Percentiles rank a stretch among this genome's conserved stretches.
These are phyloP conservation scores for Melampsora abietis-canadensis DNA, from an alignment of 1,284 basidiomycete species.

Conservation along the genomic window DNA sequence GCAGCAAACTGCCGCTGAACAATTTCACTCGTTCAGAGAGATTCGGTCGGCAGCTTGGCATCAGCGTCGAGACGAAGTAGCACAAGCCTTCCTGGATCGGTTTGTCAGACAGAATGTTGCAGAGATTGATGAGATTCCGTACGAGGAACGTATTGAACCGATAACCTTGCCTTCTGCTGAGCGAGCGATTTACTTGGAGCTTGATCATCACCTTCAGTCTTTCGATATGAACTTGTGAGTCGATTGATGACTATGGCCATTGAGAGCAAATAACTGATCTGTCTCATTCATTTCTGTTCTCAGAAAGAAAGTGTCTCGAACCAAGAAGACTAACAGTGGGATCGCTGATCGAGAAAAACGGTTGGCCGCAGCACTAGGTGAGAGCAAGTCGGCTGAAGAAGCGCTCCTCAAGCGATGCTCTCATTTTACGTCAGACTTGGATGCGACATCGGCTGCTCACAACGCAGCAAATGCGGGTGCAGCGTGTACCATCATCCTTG, in stretches of 20 bases:
- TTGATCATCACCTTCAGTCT: slow-evolving; percentile 88
- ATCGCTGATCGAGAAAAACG: slow-evolving; percentile 74
- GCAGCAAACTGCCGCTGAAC: slow-evolving; percentile 83
- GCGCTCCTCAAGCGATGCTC: slow-evolving; percentile 87
- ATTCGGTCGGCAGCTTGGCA: slow-evolving; percentile 90
- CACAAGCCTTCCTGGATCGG: slow-evolving; percentile 72
- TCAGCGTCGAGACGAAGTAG: slow-evolving; percentile 73
- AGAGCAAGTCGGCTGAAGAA: slow-evolving; percentile 80
- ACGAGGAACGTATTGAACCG: slow-evolving; percentile 65
- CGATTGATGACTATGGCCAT: slow-evolving; percentile 34
- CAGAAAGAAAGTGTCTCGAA: slow-evolving; percentile 67
- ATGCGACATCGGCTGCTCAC: slow-evolving; percentile 54
- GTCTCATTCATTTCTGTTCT: slow-evolving; percentile 9
- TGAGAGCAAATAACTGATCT: slow-evolving; percentile 56
- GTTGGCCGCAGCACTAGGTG: slow-evolving; percentile 77
- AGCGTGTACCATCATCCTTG: slow-evolving; percentile 41
- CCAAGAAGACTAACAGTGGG: slow-evolving; percentile 43
- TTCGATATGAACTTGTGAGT: slow-evolving; percentile 66
- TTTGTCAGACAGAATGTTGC: slow-evolving; percentile 72
- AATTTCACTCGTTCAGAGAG: slow-evolving; percentile 93
- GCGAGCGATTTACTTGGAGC: slow-evolving; percentile 87
- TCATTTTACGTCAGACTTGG: slow-evolving; percentile 81
- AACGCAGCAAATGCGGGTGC: slow-evolving; percentile 37
- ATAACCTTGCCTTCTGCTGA: slow-evolving; percentile 84
- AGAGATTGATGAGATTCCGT: slow-evolving; percentile 92